Conservation (phyloP, 2,329 filamentous ascomycete genomes). For the Cytospora leucostoma region DNA sequence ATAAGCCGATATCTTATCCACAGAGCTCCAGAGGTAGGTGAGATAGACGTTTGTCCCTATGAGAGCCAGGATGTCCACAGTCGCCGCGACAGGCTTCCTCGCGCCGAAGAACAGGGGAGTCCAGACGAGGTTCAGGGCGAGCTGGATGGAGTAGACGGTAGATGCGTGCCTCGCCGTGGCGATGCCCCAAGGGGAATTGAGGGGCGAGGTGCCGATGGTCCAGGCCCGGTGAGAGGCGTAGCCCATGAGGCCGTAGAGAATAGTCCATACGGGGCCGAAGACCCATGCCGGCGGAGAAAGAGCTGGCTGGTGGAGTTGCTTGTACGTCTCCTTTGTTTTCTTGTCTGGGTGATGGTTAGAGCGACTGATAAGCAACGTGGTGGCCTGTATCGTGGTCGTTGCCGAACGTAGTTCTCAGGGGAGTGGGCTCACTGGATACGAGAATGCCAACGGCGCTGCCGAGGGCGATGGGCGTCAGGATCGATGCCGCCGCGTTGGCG, state of each 20-base stretch:
- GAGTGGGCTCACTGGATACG: conserved; percentile 57
- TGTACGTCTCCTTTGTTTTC: conserved; percentile 62
- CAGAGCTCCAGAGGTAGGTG: conserved; percentile 71
- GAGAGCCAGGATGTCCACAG: conserved; percentile 72
- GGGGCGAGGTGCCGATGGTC: conserved; percentile 59
- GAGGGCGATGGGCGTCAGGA: conserved; percentile 72
- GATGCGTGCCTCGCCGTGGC: conserved; percentile 66
- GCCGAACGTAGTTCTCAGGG: background rate
- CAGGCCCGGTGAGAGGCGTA: conserved; percentile 83
- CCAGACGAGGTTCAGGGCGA: conserved; percentile 83
- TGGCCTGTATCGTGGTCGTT: conserved; percentile 9
- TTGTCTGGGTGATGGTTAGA: conserved; percentile 18
- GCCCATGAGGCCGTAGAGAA: conserved; percentile 76
- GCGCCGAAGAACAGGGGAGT: conserved; percentile 91
- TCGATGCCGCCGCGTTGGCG: conserved; percentile 68
- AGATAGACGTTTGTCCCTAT: conserved; percentile 73
- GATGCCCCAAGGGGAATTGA: conserved; percentile 53
- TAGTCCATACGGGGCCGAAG: conserved; percentile 67
- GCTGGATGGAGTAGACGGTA: conserved; percentile 82
- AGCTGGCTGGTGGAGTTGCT: conserved; percentile 68
- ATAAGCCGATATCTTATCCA: conserved; percentile 75
- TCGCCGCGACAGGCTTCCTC: conserved; percentile 71
- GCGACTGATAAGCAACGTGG: background rate
- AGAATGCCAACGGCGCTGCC: conserved; percentile 72
- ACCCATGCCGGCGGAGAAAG: conserved; percentile 60